These are phyloP conservation scores for Euphorbia peplus DNA, from an alignment of 345 rosid genomes.

Conservation along the genomic window DNA sequence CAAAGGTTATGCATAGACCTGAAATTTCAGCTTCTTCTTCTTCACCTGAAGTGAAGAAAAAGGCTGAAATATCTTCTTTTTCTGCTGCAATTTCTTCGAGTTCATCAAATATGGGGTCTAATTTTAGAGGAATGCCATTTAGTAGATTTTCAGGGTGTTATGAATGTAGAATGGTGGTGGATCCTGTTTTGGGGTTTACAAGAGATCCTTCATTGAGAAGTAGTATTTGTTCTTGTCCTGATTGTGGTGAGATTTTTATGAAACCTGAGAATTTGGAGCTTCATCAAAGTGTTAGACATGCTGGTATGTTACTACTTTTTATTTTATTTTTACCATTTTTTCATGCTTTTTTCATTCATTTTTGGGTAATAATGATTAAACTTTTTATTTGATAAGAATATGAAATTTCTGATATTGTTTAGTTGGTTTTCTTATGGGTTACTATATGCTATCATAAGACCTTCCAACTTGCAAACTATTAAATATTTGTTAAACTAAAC, in stretches of 20 bases:
- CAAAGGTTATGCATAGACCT: slow-evolving; percentile 55
- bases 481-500: no score
- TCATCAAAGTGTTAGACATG: slow-evolving; percentile 68
- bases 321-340: background rate
- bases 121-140: slow-evolving; percentile 58
- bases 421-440: no score
- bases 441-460: no score
- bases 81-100: slow-evolving; percentile 39
- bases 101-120: slow-evolving; percentile 36
- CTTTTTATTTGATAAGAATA: no score
- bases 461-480: no score
- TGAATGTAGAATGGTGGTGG: slow-evolving; percentile 78
- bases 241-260: slow-evolving; percentile 68
- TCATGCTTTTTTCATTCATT: background rate
- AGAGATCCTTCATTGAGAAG: slow-evolving; percentile 56
- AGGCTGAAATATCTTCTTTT: slow-evolving; percentile 39
- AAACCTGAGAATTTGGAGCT: slow-evolving; percentile 66
- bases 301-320: slow-evolving; percentile 40
- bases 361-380: background rate
- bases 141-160: slow-evolving; percentile 74
- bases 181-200: slow-evolving; percentile 55
- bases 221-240: slow-evolving; percentile 57
- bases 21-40: slow-evolving; percentile 26
- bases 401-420: no score
- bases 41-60: slow-evolving; percentile 39